Base-by-base conservation (phyloP, 1,284 basidiomycete genomes). In the Pyrrhoderma lamaoense region DNA sequence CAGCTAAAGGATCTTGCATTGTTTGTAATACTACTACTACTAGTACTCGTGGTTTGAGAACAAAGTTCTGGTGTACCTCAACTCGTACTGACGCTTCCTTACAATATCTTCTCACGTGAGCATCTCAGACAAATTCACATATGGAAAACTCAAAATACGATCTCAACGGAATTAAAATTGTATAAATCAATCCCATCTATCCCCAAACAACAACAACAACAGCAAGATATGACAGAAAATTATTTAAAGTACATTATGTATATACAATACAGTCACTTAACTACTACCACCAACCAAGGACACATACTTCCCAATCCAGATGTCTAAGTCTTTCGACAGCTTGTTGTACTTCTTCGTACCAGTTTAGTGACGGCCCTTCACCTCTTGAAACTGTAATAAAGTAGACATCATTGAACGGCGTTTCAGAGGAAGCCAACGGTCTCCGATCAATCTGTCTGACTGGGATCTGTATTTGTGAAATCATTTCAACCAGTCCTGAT, bases 401-500 rank as follows among this genome's bases (percentile, higher is more conserved):
- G 60, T 87, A 86, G 14, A 77, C 64, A 62, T 77, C 73, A 31
- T 74, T 70, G 58, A 85, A 86, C 1, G 74, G 76, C n/a, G 60
- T 56, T 3, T 64, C 61, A 14, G 70, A 46, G 2, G 74, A 72
- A n/a, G 27, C 27, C 11, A 31, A 31, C 0, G 85, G 85, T 51
- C 85, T 71, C 42, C 85, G 71, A 60, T 87, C 82, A 42, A 89
- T 72, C 3, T 80, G 75, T n/a, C 64, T 64, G 34, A 70, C 47
- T 11, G 42, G 37, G 2, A 68, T 44, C 27, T 58, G 51, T 13
- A 70, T 58, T n/a, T 46, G 45, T 9, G 47, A 40, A 21, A 68
- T 55, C 19, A 57, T 16, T 8, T 5, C 31, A 31, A 19, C 44
- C 39, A 44, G 47, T 31, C 22, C 34, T 36, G 47, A 19, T 13